A percentile compares a stretch with the other conserved stretches of the same genome.
Conservation (phyloP, 108 stramenopile genomes). For the Chaetoceros muelleri region DNA sequence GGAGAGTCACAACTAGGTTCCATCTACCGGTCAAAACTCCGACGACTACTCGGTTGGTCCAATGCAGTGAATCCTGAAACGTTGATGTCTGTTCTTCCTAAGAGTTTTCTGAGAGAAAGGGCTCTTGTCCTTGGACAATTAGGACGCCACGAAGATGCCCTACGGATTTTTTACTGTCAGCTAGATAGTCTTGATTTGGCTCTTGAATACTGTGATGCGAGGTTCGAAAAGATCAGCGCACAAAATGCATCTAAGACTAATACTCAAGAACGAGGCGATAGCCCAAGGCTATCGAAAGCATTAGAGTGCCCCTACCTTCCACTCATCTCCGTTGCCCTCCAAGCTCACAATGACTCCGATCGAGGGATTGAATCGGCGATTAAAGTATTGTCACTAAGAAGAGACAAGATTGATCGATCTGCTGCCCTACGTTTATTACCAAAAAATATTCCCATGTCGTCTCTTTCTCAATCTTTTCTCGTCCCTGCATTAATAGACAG, state of each 20-base stretch:
- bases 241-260: conserved; percentile 22
- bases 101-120: conserved; percentile 69
- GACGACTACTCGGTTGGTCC: conserved; percentile 69
- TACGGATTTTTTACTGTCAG: conserved; percentile 69
- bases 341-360: conserved; percentile 49
- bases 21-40: conserved; percentile 61
- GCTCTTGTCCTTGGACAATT: conserved; percentile 75
- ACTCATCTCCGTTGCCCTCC: conserved; percentile 69
- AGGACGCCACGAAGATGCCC: conserved; percentile 78
- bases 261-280: conserved; percentile 11
- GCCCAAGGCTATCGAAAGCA: conserved; percentile 7
- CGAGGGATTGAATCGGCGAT: conserved; percentile 67
- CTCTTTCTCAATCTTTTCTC: conserved; percentile 64
- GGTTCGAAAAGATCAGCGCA: conserved; percentile 44
- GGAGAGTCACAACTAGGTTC: conserved; percentile 53
- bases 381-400: conserved; percentile 64
- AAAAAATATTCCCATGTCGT: conserved; percentile 63
- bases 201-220: conserved; percentile 77
- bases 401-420: conserved; percentile 64
- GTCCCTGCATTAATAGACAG: conserved; percentile 79
- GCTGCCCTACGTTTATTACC: conserved; percentile 74
- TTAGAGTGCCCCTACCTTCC: conserved; percentile 68
- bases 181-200: conserved; percentile 69
- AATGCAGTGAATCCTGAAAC: conserved; percentile 58
- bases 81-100: conserved; percentile 52